Base-by-base conservation (phyloP, 108 stramenopile genomes). In the Aurantiochytrium sp. region DNA sequence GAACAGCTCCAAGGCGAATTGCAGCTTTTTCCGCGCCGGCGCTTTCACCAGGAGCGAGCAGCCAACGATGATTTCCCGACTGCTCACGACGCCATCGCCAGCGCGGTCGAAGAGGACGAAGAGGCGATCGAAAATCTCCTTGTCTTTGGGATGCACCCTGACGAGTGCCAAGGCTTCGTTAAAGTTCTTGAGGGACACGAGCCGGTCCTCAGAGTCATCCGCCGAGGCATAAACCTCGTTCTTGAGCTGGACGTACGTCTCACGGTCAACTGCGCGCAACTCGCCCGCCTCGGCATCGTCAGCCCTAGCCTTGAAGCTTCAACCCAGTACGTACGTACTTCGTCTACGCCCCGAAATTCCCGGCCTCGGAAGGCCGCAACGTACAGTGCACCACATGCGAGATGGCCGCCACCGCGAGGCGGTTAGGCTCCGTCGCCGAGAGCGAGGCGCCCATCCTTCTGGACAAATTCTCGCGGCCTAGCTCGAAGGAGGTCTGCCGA, bases 331-430 rank as follows among this genome's bases (percentile, higher is more conserved):
- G n/a, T n/a, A n/a, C n/a, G n/a, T n/a, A n/a, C n/a, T n/a, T n/a
- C n/a, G n/a, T n/a, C n/a, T n/a, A n/a, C n/a, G n/a, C n/a, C n/a
- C n/a, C n/a, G n/a, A n/a, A n/a, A n/a, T n/a, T n/a, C n/a, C n/a
- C n/a, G n/a, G n/a, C n/a, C n/a, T n/a, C n/a, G n/a, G n/a, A n/a
- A n/a, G n/a, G n/a, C n/a, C n/a, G n/a, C n/a, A n/a, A 81, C 73
- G 0, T 81, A 81, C 73, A 48, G 73, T 81, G 73, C 17, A 81
- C 73, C 73, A 81, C 73, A 24, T 81, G 73, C 73, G 73, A 81
- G 17, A 81, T 81, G n/a, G 73, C 73, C 17, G 73, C 73, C 12
- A 81, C 45, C 12, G 73, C 73, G 12, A 81, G 45, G 6, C 45
- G 21, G 73, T 81, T 81, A 30, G 73, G 73, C 73, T 81, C 73